Evolutionary conservation across 352 stramenopile species (phyloP), one percentile per base, ranked within the genome.

Genomic region (Globisporangium nodosum): DNA sequence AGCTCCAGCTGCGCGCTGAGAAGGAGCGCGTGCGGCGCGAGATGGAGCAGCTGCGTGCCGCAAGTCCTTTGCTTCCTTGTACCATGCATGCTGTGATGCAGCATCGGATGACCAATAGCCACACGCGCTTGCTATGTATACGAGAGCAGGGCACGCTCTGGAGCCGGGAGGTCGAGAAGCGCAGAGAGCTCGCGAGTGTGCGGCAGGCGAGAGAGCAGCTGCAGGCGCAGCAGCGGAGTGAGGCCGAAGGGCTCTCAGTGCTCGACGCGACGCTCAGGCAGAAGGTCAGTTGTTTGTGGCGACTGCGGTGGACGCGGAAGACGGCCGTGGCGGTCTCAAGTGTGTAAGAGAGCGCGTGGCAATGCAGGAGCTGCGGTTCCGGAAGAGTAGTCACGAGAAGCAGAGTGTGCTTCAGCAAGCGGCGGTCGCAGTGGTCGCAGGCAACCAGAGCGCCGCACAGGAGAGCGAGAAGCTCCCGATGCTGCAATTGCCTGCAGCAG

Each of bases 21-120:
- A 88, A 87, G 57, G 78, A 85, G 66, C 78, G 74, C 39, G 66
- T 90, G 45, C 78, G 78, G 21, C 63, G 64, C 50, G 78, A 87
- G 42, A 68, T 88, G 8, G 66, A 70, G 49, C 59, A 78, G 37
- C 52, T 86, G 21, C 68, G 74, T 9, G 71, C 63, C 33, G 80
- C 88, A 47, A 5, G 66, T 21, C 6, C 5, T 18, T 47, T 3
- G 16, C 40, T 21, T 3, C 37, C 37, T 42, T 27, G 1, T 1
- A 27, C 24, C 24, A 27, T 27, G 1, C 21, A 27, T 27, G 24
- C 24, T 27, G 24, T 27, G 24, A 27, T 27, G 24, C 24, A 27
- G 24, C 24, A 27, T 27, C 24, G 24, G 24, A 27, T 27, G 24
- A 18, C 39, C 11, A 15, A 43, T 18, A 4, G 39, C 33, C 9